Evolutionary conservation across 164 flowering plant genomes (phyloP), one percentile per base, ranked within the genome.

Genomic region (Houttuynia cordata): DNA sequence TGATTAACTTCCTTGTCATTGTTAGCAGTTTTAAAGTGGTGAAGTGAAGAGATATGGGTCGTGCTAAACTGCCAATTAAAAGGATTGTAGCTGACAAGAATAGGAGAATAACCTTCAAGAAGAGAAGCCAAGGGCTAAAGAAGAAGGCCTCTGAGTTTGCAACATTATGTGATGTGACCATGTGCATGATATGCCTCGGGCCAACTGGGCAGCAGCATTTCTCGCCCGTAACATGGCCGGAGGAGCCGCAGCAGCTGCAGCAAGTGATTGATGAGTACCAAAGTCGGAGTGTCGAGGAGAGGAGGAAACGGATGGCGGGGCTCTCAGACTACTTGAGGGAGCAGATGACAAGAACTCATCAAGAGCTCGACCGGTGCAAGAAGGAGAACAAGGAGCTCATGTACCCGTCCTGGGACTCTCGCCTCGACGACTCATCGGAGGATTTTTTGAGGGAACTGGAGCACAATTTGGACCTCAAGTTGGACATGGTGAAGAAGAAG

Each of bases 181-280:
- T 71, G 0, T 78, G 79, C 71, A 57, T 83, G 68, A 78, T 83
- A 58, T 51, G 76, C 51, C 72, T 64, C 19, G 76, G 75, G 0
- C 78, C 83, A 51, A 3, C 25, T 18, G 19, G 42, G 24, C 5
- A 56, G 51, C 14, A 51, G 59, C 19, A 55, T 59, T 0, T 10
- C 20, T 0, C 57, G 1, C 61, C 54, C 2, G 66, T 64, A 14
- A 55, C 52, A 8, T 80, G 83, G 82, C 83, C 87, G 0, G 12
- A 30, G 17, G 59, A 75, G 22, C 42, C 34, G 0, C 20, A 20
- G 0, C 59, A 68, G 37, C 63, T 73, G 6, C 42, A 21, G 0
- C 17, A 47, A 0, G 59, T 82, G 8, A 59, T 78, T 41, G 10
- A 67, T 7, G 14, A 51, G 56, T 80, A 64, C 67, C 39, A 42